phyloP scores from a whole-genome alignment of 2,329 filamentous ascomycete genomes.

The Verticillium alfalfae region DNA sequence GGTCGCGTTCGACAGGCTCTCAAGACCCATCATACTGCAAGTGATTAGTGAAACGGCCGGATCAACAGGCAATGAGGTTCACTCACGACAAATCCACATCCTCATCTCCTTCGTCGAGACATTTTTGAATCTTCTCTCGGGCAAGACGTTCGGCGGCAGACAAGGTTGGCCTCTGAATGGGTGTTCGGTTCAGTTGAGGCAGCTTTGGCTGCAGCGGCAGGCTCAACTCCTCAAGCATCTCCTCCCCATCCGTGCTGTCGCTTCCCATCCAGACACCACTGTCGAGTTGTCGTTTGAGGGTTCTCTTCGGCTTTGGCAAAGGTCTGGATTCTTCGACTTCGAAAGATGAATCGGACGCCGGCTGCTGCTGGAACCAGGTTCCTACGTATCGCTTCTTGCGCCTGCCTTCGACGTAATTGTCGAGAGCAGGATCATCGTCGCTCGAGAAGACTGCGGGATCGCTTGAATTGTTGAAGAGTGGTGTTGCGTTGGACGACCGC shows the following conservation, averaged over 20 bases:
- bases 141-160: slow-evolving; percentile 38
- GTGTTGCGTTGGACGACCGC: slow-evolving; percentile 18
- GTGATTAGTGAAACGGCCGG: slow-evolving; percentile 1
- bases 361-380: slow-evolving; percentile 56
- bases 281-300: slow-evolving; percentile 55
- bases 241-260: slow-evolving; percentile 44
- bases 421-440: slow-evolving; percentile 62
- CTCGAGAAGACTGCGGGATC: slow-evolving; percentile 68
- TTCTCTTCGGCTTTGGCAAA: slow-evolving; percentile 39
- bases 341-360: slow-evolving; percentile 39
- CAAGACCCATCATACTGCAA: slow-evolving; percentile 38
- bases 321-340: slow-evolving; percentile 33
- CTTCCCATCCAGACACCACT: slow-evolving; percentile 66
- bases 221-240: slow-evolving; percentile 24
- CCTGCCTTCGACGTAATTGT: slow-evolving; percentile 55
- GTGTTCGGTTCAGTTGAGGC: slow-evolving; percentile 25
- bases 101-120: slow-evolving; percentile 54
- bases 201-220: slow-evolving; percentile 26
- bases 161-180: slow-evolving; percentile 20
- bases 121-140: slow-evolving; percentile 40
- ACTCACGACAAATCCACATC: slow-evolving; percentile 57
- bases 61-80: background rate
- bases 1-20: slow-evolving; percentile 48
- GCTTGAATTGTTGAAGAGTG: slow-evolving; percentile 54
- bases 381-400: slow-evolving; percentile 60